Conservation (phyloP, 495 filamentous ascomycete species). For the Parathielavia appendiculata region DNA sequence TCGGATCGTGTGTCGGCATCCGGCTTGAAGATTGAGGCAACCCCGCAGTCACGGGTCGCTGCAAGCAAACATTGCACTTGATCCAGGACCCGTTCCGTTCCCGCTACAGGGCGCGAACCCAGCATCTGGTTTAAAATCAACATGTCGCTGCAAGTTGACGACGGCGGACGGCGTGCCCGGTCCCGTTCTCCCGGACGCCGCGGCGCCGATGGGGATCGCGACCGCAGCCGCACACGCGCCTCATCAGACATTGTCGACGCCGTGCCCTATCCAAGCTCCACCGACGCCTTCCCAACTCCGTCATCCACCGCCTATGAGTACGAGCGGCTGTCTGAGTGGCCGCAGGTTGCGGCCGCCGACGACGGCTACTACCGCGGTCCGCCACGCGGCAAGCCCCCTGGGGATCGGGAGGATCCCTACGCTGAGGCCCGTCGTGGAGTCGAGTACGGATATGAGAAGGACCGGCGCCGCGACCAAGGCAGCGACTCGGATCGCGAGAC, state of each 20-base stretch:
- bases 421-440: slow-evolving; percentile 21
- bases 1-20: no score
- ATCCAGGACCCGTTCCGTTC: neutral
- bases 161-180: slow-evolving; percentile 55
- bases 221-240: slow-evolving; percentile 39
- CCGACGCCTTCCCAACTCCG: slow-evolving; percentile 33
- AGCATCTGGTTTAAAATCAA: neutral
- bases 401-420: slow-evolving; percentile 17
- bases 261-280: slow-evolving; percentile 45
- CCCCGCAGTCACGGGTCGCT: neutral
- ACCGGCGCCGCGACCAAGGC: slow-evolving; percentile 29
- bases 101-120: neutral
- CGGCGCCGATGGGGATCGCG: slow-evolving; percentile 32
- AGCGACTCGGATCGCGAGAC: slow-evolving; percentile 18
- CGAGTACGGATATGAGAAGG: slow-evolving; percentile 28
- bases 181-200: slow-evolving; percentile 54
- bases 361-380: slow-evolving; percentile 23
- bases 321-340: slow-evolving; percentile 32
- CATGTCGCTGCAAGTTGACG: slow-evolving; percentile 53
- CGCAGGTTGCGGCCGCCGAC: slow-evolving; percentile 27
- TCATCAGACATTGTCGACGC: slow-evolving; percentile 40
- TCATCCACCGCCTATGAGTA: slow-evolving; percentile 30
- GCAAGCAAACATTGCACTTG: neutral
- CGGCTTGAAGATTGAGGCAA: neutral
- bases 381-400: slow-evolving; percentile 10